Percentiles rank a stretch among this genome's conserved stretches.
Evolutionary conservation across 768 basidiomycete genomes (phyloP).

Genomic region (Mrakia gelida): DNA sequence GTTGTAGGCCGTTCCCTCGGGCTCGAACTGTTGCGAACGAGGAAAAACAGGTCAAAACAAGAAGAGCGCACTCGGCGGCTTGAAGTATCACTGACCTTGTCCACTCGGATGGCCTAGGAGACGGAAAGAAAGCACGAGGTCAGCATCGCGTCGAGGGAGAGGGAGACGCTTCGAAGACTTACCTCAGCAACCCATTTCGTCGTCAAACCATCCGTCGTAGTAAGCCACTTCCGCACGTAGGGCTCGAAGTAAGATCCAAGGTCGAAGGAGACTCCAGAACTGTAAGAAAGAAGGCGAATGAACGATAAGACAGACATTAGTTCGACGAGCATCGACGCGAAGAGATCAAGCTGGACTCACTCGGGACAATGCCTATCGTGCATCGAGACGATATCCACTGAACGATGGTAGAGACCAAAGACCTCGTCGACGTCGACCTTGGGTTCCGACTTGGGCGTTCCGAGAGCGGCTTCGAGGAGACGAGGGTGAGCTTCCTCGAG

Average conservation of each 20-base stretch:
- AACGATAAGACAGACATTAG: slow-evolving; percentile 15
- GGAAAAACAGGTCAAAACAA: background rate
- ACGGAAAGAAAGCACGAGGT: background rate
- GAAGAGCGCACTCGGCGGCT: background rate
- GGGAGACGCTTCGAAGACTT: slow-evolving; percentile 43
- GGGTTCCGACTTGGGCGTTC: slow-evolving; percentile 8
- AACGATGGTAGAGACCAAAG: slow-evolving; percentile 76
- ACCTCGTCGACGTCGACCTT: slow-evolving; percentile 77
- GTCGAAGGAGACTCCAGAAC: slow-evolving; percentile 51
- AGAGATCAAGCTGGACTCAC: slow-evolving; percentile 50
- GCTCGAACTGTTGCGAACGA: slow-evolving; percentile 51
- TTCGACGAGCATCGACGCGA: background rate
- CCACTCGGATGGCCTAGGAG: slow-evolving; percentile 68
- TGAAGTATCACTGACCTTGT: slow-evolving; percentile 55
- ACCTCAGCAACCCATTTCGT: slow-evolving; percentile 90
- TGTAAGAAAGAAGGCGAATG: background rate
- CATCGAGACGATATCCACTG: slow-evolving; percentile 72
- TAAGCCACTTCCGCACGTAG: slow-evolving; percentile 81
- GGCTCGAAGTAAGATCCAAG: slow-evolving; percentile 75
- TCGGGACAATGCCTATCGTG: slow-evolving; percentile 70
- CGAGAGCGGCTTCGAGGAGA: slow-evolving; percentile 56
- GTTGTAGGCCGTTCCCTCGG: slow-evolving; percentile 68
- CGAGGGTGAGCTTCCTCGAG: slow-evolving; percentile 66
- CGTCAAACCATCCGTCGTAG: slow-evolving; percentile 84
- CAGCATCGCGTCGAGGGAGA: background rate